Conservation (phyloP, 2,329 filamentous ascomycete species). For the Cladosporium oxysporum region DNA sequence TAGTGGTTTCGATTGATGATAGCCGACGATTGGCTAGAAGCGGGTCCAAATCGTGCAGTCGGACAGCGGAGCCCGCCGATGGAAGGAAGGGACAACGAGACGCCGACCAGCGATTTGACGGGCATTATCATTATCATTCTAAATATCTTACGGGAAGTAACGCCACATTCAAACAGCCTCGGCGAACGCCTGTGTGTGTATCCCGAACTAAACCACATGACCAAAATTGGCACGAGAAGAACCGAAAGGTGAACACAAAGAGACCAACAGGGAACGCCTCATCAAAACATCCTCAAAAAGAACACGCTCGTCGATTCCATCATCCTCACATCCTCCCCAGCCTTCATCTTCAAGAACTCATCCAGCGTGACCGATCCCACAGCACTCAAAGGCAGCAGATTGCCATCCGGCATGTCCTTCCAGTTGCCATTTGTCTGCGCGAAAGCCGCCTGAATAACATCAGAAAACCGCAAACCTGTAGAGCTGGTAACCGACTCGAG, state of each 20-base stretch:
- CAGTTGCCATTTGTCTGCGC: conserved; percentile 4
- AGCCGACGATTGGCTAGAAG: conserved; percentile 17
- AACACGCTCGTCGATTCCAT: conserved; percentile 8
- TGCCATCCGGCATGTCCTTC: conserved; percentile 9
- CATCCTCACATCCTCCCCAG: conserved; percentile 12
- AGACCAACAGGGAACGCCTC: neutral
- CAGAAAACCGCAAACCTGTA: neutral
- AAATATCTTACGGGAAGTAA: neutral
- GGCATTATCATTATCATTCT: conserved; percentile 9
- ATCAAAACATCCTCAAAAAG: neutral
- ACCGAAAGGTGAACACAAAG: neutral
- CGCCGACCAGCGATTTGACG: neutral
- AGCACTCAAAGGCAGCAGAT: conserved; percentile 9
- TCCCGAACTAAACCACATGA: neutral
- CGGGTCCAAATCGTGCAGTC: neutral
- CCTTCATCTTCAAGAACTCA: conserved; percentile 5
- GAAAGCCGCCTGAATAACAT: conserved; percentile 6
- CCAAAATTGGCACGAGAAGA: neutral
- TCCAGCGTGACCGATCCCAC: conserved; percentile 1
- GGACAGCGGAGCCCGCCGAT: neutral
- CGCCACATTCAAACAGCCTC: neutral
- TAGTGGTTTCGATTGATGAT: conserved; percentile 9
- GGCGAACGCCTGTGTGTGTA: neutral
- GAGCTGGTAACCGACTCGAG: neutral
- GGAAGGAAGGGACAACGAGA: neutral